Base-by-base conservation (phyloP, 2,329 filamentous ascomycete genomes). In the Colletotrichum sp. region DNA sequence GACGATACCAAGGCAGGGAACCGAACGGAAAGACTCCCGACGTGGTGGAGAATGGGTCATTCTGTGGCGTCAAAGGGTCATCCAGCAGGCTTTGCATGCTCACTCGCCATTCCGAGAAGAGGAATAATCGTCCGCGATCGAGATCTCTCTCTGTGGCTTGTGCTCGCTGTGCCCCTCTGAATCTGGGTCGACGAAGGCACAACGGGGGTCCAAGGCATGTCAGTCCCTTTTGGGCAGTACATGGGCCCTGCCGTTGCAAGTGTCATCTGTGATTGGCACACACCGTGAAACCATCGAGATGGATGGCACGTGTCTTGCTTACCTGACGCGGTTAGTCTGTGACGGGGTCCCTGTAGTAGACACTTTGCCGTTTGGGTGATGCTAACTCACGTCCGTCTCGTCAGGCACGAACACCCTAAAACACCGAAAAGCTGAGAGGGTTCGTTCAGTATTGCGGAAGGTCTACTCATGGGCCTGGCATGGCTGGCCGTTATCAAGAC, bases 81-180 rank as follows among this genome's bases (percentile, higher is more conserved):
- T 69, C 24, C 59, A 60, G 65, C 70, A 26, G 34, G 59, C 64
- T 60, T 69, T 68, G 32, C 39, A 63, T 69, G 70, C 44, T 68
- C 49, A 74, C 64, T 36, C 65, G 28, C 59, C 65, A 76, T 30
- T 32, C 74, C 65, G 71, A 76, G 49, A 73, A 74, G 26, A 63
- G 74, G 16, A 76, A 65, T 16, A 65, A 74, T 76, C 65, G 65
- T 13, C 64, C 57, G 12, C 44, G 70, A 76, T 76, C 74, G 74
- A 76, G 74, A 76, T 76, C 74, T 64, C 59, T 64, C 15, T 32
- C 52, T 68, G 69, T 75, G 73, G 69, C 73, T 75, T 62, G 69
- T 72, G 69, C 59, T 63, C 28, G 28, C 26, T 59, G 24, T 34
- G 24, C 28, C 7, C 15, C 28, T 49, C 36, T 12, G 62, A 6